A percentile compares a stretch with the other conserved stretches of the same genome.
These are phyloP conservation scores for Auricularia auricula-judae DNA, from an alignment of 768 basidiomycete species.

Conservation along the genomic window DNA sequence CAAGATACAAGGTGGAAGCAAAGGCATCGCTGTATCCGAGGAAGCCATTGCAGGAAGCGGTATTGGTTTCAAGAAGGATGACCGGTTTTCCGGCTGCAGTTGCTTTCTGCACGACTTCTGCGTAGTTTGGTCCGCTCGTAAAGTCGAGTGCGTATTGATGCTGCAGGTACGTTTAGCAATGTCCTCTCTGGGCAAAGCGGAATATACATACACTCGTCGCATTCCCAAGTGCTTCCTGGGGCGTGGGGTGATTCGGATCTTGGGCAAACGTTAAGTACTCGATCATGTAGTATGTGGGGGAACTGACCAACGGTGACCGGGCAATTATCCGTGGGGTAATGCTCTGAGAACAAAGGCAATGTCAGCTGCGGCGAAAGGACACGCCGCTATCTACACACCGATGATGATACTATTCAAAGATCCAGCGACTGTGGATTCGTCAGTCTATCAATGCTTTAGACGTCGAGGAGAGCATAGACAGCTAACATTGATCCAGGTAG, in stretches of 20 bases:
- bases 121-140: background rate
- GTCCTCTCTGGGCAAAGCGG: too few relatives aligned
- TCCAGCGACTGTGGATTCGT: background rate
- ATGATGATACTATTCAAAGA: background rate
- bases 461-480: background rate
- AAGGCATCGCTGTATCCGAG: conserved; percentile 47
- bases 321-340: background rate
- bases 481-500: background rate
- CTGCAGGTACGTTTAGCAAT: background rate
- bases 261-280: background rate
- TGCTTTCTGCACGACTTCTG: background rate
- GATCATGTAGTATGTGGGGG: background rate
- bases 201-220: too few relatives aligned
- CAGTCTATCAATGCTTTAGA: background rate
- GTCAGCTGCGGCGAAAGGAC: too few relatives aligned
- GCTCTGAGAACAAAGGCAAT: background rate
- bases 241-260: too few relatives aligned
- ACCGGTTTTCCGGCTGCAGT: conserved; percentile 29
- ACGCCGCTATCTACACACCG: background rate
- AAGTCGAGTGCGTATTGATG: background rate
- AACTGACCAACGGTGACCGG: background rate
- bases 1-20: conserved; percentile 48
- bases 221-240: too few relatives aligned
- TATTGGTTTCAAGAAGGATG: conserved; percentile 62
- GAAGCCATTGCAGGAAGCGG: conserved; percentile 42